A percentile compares a stretch with the other conserved stretches of the same genome.
phyloP scores from a whole-genome alignment of 2,329 filamentous ascomycete species.

The Colletotrichum orchidophilum region DNA sequence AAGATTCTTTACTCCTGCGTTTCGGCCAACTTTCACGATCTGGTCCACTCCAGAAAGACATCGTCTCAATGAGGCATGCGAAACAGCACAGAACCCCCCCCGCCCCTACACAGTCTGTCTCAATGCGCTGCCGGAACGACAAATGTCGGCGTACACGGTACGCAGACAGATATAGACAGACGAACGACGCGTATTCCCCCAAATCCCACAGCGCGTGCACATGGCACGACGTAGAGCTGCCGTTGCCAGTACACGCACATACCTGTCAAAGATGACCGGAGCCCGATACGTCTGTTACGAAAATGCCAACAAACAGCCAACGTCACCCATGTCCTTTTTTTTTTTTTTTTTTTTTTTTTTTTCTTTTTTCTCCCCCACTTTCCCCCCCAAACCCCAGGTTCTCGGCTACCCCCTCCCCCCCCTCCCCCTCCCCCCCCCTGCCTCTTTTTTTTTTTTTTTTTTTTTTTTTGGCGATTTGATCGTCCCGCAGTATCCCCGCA shows the following conservation, averaged over 20 bases:
- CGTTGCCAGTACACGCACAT: background rate
- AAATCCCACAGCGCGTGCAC: background rate
- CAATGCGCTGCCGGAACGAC: conserved; percentile 1
- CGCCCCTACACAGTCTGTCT: conserved; percentile 8
- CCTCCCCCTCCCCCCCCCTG: no score
- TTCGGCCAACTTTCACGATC: conserved; percentile 5
- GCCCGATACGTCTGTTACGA: background rate
- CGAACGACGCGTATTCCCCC: background rate
- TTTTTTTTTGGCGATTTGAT: conserved; percentile 16
- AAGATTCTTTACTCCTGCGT: conserved; percentile 10
- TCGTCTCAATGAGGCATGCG: conserved; percentile 16
- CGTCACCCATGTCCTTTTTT: conserved; percentile 13
- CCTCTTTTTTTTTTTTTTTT: background rate
- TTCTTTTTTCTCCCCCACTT: no score
- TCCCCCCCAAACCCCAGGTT: no score
- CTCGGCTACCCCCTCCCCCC: no score
- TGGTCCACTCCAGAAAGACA: conserved; percentile 1
- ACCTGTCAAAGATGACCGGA: background rate
- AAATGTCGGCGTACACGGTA: background rate
- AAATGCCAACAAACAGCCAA: background rate
- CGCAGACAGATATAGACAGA: no score
- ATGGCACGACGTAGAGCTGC: background rate
- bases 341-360: conserved; percentile 22
- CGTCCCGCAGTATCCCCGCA: conserved; percentile 31
- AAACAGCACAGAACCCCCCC: conserved; percentile 18